phyloP scores from a whole-genome alignment of 305 asterid species.

The Solanum hybrid region DNA sequence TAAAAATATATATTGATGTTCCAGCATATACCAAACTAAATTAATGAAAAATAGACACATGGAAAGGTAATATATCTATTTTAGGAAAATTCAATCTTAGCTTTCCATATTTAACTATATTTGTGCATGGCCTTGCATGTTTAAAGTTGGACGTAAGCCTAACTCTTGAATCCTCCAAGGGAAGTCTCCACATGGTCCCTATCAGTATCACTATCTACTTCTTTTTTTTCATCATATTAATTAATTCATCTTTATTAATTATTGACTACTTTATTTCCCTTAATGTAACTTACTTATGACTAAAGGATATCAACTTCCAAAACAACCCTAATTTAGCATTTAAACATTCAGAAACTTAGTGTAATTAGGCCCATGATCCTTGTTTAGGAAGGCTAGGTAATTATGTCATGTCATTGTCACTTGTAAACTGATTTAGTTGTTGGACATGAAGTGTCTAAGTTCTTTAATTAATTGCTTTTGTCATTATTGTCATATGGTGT shows the following conservation, averaged over 20 bases:
- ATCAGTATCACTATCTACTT: not conserved
- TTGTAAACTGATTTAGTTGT: not conserved
- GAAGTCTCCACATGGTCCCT: slow-evolving; percentile 36
- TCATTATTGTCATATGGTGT: not conserved
- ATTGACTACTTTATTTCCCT: not conserved
- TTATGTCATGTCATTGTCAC: not conserved
- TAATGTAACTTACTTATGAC: not conserved
- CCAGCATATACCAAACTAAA: slow-evolving; percentile 52
- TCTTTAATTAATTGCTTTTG: not conserved
- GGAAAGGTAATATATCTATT: slow-evolving; percentile 42
- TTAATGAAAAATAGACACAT: slow-evolving; percentile 37
- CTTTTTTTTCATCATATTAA: not conserved
- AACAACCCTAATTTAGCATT: not conserved
- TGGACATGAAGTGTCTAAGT: not conserved
- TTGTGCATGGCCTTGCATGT: slow-evolving; percentile 29
- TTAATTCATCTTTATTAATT: not conserved
- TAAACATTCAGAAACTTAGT: not conserved
- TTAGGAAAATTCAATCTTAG: slow-evolving; percentile 40
- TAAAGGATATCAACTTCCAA: not conserved
- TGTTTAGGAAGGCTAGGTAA: not conserved
- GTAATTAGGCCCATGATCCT: not conserved
- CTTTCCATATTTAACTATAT: slow-evolving; percentile 39
- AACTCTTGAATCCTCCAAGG: slow-evolving; percentile 28
- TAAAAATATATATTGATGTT: not conserved
- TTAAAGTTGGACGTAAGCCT: slow-evolving; percentile 45